Evolutionary conservation across 2,329 filamentous ascomycete species (phyloP).

Genomic region (Delphinella strobiligena): DNA sequence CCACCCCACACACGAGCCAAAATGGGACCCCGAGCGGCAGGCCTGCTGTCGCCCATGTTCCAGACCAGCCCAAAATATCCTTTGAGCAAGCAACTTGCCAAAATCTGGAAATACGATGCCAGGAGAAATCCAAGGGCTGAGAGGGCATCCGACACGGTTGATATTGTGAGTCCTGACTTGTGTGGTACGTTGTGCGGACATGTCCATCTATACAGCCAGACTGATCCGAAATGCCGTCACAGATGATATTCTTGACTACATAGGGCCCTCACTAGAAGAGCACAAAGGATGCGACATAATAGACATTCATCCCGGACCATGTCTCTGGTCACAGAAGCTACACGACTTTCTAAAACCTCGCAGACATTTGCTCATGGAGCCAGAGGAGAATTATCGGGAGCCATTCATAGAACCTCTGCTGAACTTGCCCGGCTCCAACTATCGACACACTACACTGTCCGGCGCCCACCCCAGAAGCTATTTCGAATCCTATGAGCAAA

Average conservation of each 20-base stretch:
- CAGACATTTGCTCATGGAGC: slow-evolving; percentile 73
- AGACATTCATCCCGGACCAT: slow-evolving; percentile 71
- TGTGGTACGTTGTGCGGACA: slow-evolving; percentile 27
- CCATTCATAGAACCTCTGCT: slow-evolving; percentile 44
- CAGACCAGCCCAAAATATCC: slow-evolving; percentile 5
- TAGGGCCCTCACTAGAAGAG: slow-evolving; percentile 55
- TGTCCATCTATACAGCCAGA: neutral
- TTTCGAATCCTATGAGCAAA: slow-evolving; percentile 32
- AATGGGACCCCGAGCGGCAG: no score
- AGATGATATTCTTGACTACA: slow-evolving; percentile 59
- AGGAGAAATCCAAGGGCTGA: neutral
- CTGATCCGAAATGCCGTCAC: slow-evolving; percentile 6
- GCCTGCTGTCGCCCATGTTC: neutral
- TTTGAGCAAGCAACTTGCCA: neutral
- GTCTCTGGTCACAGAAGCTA: slow-evolving; percentile 67
- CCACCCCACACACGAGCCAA: no score
- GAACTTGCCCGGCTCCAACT: slow-evolving; percentile 27
- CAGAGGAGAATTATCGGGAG: slow-evolving; percentile 45
- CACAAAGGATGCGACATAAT: slow-evolving; percentile 74
- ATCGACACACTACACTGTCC: slow-evolving; percentile 32
- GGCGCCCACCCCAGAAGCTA: slow-evolving; percentile 13
- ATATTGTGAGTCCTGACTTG: slow-evolving; percentile 31
- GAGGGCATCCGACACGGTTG: slow-evolving; percentile 6
- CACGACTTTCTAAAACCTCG: slow-evolving; percentile 65
- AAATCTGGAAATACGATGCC: neutral